Evolutionary conservation across 441 rosid genomes (phyloP), one percentile per base, ranked within the genome.

Genomic region (Adansonia rubrostipa): DNA sequence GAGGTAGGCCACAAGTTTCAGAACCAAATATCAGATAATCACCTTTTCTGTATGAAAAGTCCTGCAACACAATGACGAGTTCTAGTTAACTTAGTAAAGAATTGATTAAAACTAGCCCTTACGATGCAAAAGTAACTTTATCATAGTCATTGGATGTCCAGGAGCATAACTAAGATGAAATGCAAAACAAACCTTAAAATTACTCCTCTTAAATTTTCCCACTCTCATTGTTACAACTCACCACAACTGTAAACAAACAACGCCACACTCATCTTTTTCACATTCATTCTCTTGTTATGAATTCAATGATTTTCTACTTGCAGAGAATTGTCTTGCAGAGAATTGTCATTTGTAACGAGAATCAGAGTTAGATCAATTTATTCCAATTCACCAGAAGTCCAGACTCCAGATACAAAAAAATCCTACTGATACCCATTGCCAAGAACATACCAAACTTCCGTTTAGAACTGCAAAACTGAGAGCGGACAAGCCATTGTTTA

Each of bases 21-120:
- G 98, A 90, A 67, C 97, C 99, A 45, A 92, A 93, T 73, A 96
- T 76, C 33, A 96, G 97, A 84, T 94, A 93, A 82, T 93, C 99
- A 0, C 98, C 98, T 80, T 81, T 89, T 78, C 85, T 82, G 79
- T 96, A 93, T 44, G 91, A 86, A 80, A 92, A 89, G 1, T 91
- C 98, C 97, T 93, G 93, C 87, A 84, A 44, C 64, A 63, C 36
- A 3, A 42, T 51, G 7, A 10, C 50, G 17, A 53, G 51, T 69
- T 65, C 9, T 20, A 67, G 74, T 70, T 19, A 60, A 61, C 14
- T 36, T 70, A 61, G 17, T 22, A 17, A n/a, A n/a, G 3, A n/a
- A 57, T 6, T 48, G 2, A 69, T 5, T 68, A 19, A 10, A 24
- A 11, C 8, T 68, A 45, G 4, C 36, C 15, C 56, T 19, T 45